Base-by-base conservation (phyloP, 192 early-diverging fungal genomes). In the Dissophora ornata region DNA sequence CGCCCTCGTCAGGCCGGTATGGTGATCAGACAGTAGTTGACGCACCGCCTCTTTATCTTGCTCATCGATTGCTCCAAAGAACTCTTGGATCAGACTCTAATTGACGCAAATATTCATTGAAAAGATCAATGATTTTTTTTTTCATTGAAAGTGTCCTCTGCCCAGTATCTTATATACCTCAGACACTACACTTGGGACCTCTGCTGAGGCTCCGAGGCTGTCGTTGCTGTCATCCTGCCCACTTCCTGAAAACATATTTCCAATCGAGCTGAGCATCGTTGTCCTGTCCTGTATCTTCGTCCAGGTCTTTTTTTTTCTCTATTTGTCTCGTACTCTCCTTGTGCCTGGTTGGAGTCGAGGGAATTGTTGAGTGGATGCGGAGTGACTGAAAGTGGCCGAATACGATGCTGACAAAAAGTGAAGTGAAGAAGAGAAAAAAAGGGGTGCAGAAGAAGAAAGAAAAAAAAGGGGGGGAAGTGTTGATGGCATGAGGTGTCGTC, bases 41-140 rank as follows among this genome's bases (percentile, higher is more conserved):
- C 81, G 70, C 7, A 83, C 81, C 29, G n/a, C 40, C 7, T 79
- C 69, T n/a, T 67, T 61, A 33, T 83, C 66, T n/a, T 69, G 69
- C 11, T 67, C 61, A 18, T 69, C 71, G 33, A 83, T 80, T 19
- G 81, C 79, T 1, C 49, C 40, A 51, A 83, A 80, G 49, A 68
- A 82, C 59, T 62, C 64, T 25, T 62, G 36, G 22, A 48, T 34
- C 12, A 77, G n/a, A 8, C 7, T 13, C 73, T 77, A 57, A 10
- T 49, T 34, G 33, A n/a, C 28, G 29, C 29, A 32, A 33, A 21
- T 29, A n/a, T n/a, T n/a, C n/a, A n/a, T n/a, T n/a, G n/a, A n/a
- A n/a, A n/a, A n/a, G n/a, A n/a, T n/a, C n/a, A n/a, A n/a, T n/a
- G n/a, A n/a, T n/a, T n/a, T n/a, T n/a, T n/a, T n/a, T n/a, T n/a